Evolutionary conservation across 2,329 filamentous ascomycete species (phyloP), one percentile per base, ranked within the genome.

Genomic region (Alternaria tenuissima): DNA sequence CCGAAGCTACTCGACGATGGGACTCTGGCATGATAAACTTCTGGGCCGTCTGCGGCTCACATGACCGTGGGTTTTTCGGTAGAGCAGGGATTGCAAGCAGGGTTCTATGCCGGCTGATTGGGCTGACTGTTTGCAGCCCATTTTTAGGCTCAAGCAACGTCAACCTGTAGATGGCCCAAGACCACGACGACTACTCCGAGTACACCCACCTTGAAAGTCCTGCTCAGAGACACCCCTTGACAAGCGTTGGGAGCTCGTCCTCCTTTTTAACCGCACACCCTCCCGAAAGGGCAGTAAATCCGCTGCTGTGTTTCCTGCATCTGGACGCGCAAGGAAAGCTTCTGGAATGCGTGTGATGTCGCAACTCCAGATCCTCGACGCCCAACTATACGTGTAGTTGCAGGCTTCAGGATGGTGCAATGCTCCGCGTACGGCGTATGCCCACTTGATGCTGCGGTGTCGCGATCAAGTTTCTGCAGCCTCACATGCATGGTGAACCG

Each of bases 111-210:
- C 59, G 59, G 57, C 59, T 77, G 68, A 78, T 79, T 78, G 76
- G 75, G 65, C 67, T 51, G 66, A 59, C 44, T 64, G 57, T 70
- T 66, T 72, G 61, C 53, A 59, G 71, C 72, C 71, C 72, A 75
- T 75, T 70, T 75, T 75, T 78, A 76, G 75, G 64, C 67, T 65
- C 72, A 72, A 74, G 61, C 71, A 76, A 76, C 74, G 70, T 72
- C 72, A 67, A 72, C 76, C 76, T 78, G 75, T 78, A 68, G 69
- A 72, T 59, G 63, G 54, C 65, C 73, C 75, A 77, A 76, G 74
- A 69, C 74, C 28, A 63, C 71, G 53, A 54, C 73, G 61, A 69
- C 71, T 62, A 71, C 70, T 66, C 70, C 71, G 61, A 69, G 68
- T 61, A 71, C 70, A 68, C 71, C 73, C 72, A 72, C 72, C 64